These are phyloP conservation scores for Striga asiatica DNA, from an alignment of 257 asterid genomes.

Conservation along the genomic window DNA sequence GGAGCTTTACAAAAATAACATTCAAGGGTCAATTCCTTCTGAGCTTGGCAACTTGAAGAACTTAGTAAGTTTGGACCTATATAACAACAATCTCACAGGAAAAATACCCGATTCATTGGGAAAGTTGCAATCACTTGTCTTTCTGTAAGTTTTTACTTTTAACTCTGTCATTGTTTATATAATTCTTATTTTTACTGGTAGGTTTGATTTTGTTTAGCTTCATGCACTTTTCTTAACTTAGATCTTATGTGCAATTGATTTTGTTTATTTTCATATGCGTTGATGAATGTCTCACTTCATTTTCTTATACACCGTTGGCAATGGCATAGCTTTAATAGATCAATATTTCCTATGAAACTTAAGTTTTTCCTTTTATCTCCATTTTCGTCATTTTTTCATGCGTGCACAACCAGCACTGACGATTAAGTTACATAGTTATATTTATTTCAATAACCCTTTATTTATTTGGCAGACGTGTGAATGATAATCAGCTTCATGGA, in stretches of 20 bases:
- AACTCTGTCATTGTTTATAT: background rate
- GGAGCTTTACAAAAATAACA: slow-evolving; percentile 82
- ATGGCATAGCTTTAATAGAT: background rate
- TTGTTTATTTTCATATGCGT: background rate
- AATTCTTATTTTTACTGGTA: slow-evolving; percentile 9
- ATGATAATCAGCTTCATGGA: slow-evolving; percentile 57
- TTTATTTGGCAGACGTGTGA: slow-evolving; percentile 51
- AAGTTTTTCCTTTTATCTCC: background rate
- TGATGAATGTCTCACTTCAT: background rate
- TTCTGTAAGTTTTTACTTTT: slow-evolving; percentile 52
- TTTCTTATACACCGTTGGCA: no score
- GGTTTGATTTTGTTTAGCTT: slow-evolving; percentile 5
- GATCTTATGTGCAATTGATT: no score
- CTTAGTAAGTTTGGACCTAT: slow-evolving; percentile 87
- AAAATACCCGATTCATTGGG: slow-evolving; percentile 65
- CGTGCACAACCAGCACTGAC: background rate
- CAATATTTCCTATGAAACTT: background rate
- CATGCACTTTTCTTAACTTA: background rate
- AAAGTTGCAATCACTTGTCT: slow-evolving; percentile 68
- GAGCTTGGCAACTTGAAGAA: slow-evolving; percentile 81
- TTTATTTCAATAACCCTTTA: slow-evolving; percentile 5
- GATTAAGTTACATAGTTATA: background rate
- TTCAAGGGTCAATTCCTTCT: slow-evolving; percentile 70
- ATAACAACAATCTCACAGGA: slow-evolving; percentile 83
- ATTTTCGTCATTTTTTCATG: background rate